Percentiles rank a stretch among this genome's conserved stretches.
phyloP scores from a whole-genome alignment of 352 stramenopile genomes.

The Globisporangium nagaii region DNA sequence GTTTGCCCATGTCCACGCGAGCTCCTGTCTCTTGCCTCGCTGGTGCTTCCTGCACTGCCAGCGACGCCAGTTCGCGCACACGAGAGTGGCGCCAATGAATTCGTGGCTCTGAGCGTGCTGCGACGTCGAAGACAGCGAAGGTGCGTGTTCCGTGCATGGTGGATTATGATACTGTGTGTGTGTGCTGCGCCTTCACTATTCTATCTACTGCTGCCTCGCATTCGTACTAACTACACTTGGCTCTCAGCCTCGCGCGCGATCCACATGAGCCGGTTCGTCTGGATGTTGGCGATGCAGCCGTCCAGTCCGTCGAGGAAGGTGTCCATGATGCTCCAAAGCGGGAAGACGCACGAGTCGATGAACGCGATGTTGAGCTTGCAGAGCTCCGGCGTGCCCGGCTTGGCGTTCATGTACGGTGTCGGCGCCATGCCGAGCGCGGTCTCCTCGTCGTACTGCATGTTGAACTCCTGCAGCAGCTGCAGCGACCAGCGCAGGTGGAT shows the following conservation, averaged over 20 bases:
- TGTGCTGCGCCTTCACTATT: too few relatives aligned
- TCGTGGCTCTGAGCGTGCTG: too few relatives aligned
- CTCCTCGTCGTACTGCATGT: conserved; percentile 75
- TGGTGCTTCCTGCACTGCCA: too few relatives aligned
- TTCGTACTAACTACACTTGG: conserved; percentile 6
- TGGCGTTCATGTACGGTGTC: conserved; percentile 76
- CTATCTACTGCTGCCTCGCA: too few relatives aligned
- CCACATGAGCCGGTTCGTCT: conserved; percentile 68
- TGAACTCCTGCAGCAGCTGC: conserved; percentile 74
- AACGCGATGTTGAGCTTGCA: conserved; percentile 78
- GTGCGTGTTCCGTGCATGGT: too few relatives aligned
- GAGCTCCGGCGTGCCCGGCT: conserved; percentile 51
- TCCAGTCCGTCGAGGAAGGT: conserved; percentile 58
- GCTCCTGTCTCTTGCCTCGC: too few relatives aligned
- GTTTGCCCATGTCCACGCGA: too few relatives aligned
- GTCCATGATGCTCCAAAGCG: conserved; percentile 70
- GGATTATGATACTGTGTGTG: too few relatives aligned
- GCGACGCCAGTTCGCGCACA: too few relatives aligned
- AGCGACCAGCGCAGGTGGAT: conserved; percentile 65
- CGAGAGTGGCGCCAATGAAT: too few relatives aligned
- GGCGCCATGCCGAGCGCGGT: conserved; percentile 49
- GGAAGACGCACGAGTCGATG: conserved; percentile 80
- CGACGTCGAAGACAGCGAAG: too few relatives aligned
- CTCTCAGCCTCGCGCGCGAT: conserved; percentile 13
- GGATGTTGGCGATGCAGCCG: conserved; percentile 54